Percentiles rank a stretch among this genome's conserved stretches.
Conservation (phyloP, 73 alveolate genomes). For the Paramecium sexaurelia region DNA sequence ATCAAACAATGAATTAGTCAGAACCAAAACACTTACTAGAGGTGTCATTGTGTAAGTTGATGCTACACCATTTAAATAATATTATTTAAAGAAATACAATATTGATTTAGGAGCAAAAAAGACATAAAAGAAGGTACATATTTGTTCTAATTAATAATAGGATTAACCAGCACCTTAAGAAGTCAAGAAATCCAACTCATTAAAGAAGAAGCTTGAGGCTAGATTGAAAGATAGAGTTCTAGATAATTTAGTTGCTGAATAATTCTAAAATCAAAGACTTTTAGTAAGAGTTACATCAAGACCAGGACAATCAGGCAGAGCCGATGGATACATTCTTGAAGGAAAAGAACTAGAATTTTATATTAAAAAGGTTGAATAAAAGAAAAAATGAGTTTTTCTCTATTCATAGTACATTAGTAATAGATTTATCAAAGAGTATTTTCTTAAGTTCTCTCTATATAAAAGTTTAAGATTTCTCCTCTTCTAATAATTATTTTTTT, state of each 20-base stretch:
- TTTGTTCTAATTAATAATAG: background rate
- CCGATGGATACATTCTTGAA: conserved; percentile 98
- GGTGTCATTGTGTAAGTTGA: conserved; percentile 94
- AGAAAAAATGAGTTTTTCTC: conserved; percentile 57
- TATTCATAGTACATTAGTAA: conserved; percentile 31
- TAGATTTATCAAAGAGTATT: background rate
- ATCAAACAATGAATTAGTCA: conserved; percentile 97
- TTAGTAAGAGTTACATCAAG: conserved; percentile 97
- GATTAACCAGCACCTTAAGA: conserved; percentile 68
- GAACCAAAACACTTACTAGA: conserved; percentile 97
- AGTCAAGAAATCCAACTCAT: conserved; percentile 79
- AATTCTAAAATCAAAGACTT: conserved; percentile 88
- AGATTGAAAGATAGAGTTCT: conserved; percentile 75
- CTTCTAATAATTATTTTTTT: background rate
- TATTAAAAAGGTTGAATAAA: conserved; percentile 83
- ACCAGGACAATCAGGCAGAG: conserved; percentile 99
- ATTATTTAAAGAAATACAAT: conserved; percentile 88
- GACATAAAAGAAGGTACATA: conserved; percentile 54
- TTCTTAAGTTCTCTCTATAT: background rate
- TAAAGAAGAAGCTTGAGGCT: conserved; percentile 74
- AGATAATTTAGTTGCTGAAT: conserved; percentile 82
- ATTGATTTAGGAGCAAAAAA: conserved; percentile 83
- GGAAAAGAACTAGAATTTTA: conserved; percentile 97
- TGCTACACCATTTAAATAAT: conserved; percentile 96
- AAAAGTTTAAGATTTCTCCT: no score